phyloP scores from a whole-genome alignment of 1,284 basidiomycete genomes.

The Heterobasidion irregulare region DNA sequence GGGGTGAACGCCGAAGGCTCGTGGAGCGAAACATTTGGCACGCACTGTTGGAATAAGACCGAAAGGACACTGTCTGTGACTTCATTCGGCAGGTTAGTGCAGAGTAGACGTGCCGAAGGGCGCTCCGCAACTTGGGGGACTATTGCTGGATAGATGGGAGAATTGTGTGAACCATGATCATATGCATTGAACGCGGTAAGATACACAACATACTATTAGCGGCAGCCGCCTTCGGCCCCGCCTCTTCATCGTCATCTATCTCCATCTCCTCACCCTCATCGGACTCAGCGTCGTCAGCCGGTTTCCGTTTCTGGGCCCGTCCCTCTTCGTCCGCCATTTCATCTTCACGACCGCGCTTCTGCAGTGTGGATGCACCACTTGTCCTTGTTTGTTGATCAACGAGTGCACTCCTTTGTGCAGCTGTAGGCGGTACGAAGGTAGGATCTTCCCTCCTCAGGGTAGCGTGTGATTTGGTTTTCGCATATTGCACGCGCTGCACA shows the following conservation, averaged over 20 bases:
- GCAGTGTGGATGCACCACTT: constrained; percentile 20
- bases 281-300: constrained; percentile 36
- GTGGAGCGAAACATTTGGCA: constrained; percentile 11
- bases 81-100: constrained; percentile 75
- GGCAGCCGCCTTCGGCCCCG: constrained; percentile 8
- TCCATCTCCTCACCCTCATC: constrained; percentile 67
- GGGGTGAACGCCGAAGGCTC: neutral
- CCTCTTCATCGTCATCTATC: constrained; percentile 70
- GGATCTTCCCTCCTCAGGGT: constrained; percentile 70
- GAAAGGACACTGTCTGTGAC: constrained; percentile 74
- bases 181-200: constrained; percentile 16
- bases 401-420: constrained; percentile 37
- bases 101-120: constrained; percentile 58
- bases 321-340: constrained; percentile 43
- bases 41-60: constrained; percentile 84
- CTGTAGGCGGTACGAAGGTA: constrained; percentile 60
- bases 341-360: constrained; percentile 59
- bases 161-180: constrained; percentile 19
- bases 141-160: constrained; percentile 2
- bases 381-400: constrained; percentile 8
- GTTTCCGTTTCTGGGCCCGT: constrained; percentile 54
- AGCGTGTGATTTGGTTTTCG: constrained; percentile 80
- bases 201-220: constrained; percentile 29
- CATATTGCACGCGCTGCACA: constrained; percentile 76
- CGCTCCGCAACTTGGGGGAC: constrained; percentile 27